phyloP scores from a whole-genome alignment of 164 flowering plant genomes.

The Vitis riparia region DNA sequence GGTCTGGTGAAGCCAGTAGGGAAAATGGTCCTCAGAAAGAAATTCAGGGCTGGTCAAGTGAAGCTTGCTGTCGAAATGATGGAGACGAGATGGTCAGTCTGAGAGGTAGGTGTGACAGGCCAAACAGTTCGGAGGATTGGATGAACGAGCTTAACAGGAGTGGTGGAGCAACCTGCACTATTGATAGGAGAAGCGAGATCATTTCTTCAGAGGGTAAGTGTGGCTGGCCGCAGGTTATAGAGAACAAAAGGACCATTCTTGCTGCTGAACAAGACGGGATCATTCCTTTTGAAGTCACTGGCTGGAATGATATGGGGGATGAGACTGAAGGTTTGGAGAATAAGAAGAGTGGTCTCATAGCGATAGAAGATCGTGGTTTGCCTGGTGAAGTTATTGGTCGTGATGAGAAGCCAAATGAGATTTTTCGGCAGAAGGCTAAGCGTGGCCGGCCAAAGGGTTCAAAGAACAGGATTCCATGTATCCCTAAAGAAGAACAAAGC shows the following conservation, averaged over 20 bases:
- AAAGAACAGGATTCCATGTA: not conserved
- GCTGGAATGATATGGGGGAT: not conserved
- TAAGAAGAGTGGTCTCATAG: constrained; percentile 1
- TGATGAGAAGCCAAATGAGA: not conserved
- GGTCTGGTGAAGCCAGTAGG: not conserved
- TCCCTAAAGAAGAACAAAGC: not conserved
- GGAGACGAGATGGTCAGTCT: too few relatives aligned
- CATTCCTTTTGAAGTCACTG: not conserved
- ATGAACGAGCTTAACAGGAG: too few relatives aligned
- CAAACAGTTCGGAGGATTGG: too few relatives aligned
- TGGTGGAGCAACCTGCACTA: not conserved
- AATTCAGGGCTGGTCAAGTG: too few relatives aligned
- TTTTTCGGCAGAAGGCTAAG: not conserved
- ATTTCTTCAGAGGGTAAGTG: constrained; percentile 5
- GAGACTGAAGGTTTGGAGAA: not conserved
- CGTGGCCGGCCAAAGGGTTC: constrained; percentile 10
- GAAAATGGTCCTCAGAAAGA: too few relatives aligned
- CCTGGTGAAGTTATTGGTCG: constrained; percentile 2
- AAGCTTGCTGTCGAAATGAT: not conserved
- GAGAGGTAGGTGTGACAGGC: too few relatives aligned
- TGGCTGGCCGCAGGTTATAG: constrained; percentile 18
- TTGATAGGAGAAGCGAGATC: not conserved
- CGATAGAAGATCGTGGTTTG: constrained; percentile 1
- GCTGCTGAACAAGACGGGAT: constrained; percentile 2
- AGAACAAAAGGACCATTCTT: constrained; percentile 11